Conservation (phyloP, 2,329 filamentous ascomycete genomes). For the Metarhizium anisopliae region DNA sequence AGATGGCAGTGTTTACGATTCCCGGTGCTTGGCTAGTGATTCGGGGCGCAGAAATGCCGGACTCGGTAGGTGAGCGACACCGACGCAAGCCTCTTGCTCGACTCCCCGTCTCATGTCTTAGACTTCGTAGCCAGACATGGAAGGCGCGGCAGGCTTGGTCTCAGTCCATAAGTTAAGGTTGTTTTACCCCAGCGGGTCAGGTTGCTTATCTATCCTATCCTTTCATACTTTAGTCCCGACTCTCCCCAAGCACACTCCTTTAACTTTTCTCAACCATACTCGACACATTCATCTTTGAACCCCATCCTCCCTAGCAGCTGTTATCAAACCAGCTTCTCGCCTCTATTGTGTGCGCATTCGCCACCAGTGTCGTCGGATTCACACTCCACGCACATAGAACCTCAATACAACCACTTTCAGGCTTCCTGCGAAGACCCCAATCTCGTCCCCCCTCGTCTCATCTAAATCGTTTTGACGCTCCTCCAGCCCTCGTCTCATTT, state of each 20-base stretch:
- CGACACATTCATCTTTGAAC: too few relatives aligned
- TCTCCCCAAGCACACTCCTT: too few relatives aligned
- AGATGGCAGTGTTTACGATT: not conserved
- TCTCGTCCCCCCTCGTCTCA: not conserved
- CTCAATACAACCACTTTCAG: not conserved
- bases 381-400: not conserved
- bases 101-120: not conserved
- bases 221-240: too few relatives aligned
- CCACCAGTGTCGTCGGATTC: not conserved
- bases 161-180: too few relatives aligned
- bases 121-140: not conserved
- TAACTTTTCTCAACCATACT: too few relatives aligned
- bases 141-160: too few relatives aligned
- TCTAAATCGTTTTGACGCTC: not conserved
- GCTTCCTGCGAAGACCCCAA: not conserved
- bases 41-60: not conserved
- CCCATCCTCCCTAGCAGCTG: not conserved
- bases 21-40: not conserved
- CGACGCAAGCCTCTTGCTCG: not conserved
- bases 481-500: not conserved
- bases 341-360: not conserved
- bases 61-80: not conserved
- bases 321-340: not conserved
- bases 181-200: too few relatives aligned
- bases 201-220: too few relatives aligned